phyloP scores from a whole-genome alignment of 2,329 filamentous ascomycete species.

The Chrysosporium queenslandicum region DNA sequence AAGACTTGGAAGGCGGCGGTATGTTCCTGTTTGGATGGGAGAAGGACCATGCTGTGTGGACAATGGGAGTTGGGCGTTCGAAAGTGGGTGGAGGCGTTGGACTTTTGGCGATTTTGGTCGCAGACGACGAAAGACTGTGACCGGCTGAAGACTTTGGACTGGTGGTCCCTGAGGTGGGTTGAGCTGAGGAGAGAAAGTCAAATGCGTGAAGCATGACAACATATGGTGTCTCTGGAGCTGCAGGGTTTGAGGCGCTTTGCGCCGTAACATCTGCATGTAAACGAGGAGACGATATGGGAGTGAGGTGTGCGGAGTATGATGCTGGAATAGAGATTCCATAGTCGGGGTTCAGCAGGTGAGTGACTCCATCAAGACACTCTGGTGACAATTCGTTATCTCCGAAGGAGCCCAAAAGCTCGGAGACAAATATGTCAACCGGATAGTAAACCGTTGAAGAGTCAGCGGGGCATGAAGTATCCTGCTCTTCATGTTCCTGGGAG shows the following conservation, averaged over 20 bases:
- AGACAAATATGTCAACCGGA: conserved; percentile 76
- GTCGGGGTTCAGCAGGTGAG: conserved; percentile 68
- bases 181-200: conserved; percentile 66
- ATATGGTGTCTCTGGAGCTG: conserved; percentile 82
- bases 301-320: conserved; percentile 86
- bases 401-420: conserved; percentile 84
- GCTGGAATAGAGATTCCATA: conserved; percentile 88
- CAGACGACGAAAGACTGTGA: conserved; percentile 10
- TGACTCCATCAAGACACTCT: conserved; percentile 91
- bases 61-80: conserved; percentile 30
- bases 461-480: conserved; percentile 7
- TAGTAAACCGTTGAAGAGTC: conserved; percentile 21
- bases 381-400: conserved; percentile 95
- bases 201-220: conserved; percentile 87
- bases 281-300: conserved; percentile 80
- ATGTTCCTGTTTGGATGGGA: conserved; percentile 35
- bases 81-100: conserved; percentile 21
- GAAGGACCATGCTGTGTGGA: conserved; percentile 39
- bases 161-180: conserved; percentile 36
- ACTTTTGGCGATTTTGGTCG: conserved; percentile 5
- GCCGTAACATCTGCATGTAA: conserved; percentile 69
- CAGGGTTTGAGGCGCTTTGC: conserved; percentile 52
- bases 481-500: conserved; percentile 36
- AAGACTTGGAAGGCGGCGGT: conserved; percentile 24
- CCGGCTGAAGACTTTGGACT: conserved; percentile 12